Evolutionary conservation across 2,329 filamentous ascomycete genomes (phyloP).

Genomic region (Botrytis medusae): DNA sequence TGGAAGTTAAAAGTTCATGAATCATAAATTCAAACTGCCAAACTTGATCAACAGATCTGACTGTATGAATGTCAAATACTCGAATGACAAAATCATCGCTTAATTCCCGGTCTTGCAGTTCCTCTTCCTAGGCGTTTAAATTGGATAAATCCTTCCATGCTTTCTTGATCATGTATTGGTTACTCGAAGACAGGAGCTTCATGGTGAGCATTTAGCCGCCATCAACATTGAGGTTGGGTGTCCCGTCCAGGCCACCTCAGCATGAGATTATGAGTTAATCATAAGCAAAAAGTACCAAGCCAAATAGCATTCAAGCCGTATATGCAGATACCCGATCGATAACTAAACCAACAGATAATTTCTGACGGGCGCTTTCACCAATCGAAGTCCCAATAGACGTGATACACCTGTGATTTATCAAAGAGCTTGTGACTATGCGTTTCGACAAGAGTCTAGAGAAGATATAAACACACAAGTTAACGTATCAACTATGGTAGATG

Average conservation of each 20-base stretch:
- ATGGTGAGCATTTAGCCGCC: background rate
- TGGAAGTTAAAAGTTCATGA: background rate
- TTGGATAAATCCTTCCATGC: background rate
- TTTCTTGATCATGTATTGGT: background rate
- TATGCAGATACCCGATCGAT: background rate
- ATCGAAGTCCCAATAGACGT: slow-evolving; percentile 22
- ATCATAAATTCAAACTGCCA: background rate
- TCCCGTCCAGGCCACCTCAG: background rate
- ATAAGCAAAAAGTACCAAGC: background rate
- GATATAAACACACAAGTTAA: background rate
- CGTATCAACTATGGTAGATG: slow-evolving; percentile 12
- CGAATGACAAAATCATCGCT: background rate
- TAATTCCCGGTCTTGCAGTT: background rate
- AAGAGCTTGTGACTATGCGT: slow-evolving; percentile 20
- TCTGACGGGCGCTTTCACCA: slow-evolving; percentile 28
- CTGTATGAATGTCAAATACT: background rate
- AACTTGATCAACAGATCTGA: background rate
- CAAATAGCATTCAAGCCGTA: background rate
- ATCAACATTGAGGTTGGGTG: background rate
- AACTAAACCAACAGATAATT: background rate
- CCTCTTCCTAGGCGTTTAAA: background rate
- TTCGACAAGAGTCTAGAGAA: background rate
- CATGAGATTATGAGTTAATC: background rate
- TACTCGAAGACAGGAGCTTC: background rate
- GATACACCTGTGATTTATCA: slow-evolving; percentile 23